A percentile compares a stretch with the other conserved stretches of the same genome.
phyloP scores from a whole-genome alignment of 2,329 filamentous ascomycete genomes.

The Fusarium succisae region DNA sequence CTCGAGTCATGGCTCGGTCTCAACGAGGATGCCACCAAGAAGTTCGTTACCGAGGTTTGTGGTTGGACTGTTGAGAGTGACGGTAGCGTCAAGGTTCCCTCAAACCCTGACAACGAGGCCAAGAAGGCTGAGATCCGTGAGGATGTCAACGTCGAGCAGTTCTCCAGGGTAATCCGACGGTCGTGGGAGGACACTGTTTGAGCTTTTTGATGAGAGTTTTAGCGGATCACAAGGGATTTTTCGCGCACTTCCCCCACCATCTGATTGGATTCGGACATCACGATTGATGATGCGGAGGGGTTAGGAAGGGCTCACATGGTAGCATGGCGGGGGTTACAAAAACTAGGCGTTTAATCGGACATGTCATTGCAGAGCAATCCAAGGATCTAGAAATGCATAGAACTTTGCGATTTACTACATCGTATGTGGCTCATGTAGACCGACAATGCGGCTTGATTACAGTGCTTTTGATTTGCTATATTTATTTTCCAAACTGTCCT shows the following conservation, averaged over 20 bases:
- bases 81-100: constrained; percentile 76
- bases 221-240: constrained; percentile 28
- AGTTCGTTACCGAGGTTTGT: constrained; percentile 86
- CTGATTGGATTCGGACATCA: constrained; percentile 43
- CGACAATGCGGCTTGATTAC: constrained; percentile 1
- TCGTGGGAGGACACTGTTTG: constrained; percentile 78
- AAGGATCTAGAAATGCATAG: constrained; percentile 45
- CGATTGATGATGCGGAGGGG: constrained; percentile 42
- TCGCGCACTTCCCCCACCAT: constrained; percentile 32
- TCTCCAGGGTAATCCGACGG: constrained; percentile 80
- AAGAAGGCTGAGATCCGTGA: constrained; percentile 95
- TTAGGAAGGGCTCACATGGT: constrained; percentile 42
- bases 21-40: constrained; percentile 71
- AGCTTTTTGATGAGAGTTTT: constrained; percentile 24
- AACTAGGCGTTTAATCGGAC: constrained; percentile 51
- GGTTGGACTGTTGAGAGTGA: constrained; percentile 82
- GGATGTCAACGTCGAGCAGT: constrained; percentile 92
- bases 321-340: constrained; percentile 45
- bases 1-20: constrained; percentile 82
- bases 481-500: neutral
- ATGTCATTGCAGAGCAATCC: constrained; percentile 50
- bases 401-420: constrained; percentile 43
- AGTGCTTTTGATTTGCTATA: constrained; percentile 21
- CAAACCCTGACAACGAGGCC: constrained; percentile 97
- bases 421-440: constrained; percentile 17